Base-by-base conservation (phyloP, 768 basidiomycete genomes). In the Leucocoprinus sp. region DNA sequence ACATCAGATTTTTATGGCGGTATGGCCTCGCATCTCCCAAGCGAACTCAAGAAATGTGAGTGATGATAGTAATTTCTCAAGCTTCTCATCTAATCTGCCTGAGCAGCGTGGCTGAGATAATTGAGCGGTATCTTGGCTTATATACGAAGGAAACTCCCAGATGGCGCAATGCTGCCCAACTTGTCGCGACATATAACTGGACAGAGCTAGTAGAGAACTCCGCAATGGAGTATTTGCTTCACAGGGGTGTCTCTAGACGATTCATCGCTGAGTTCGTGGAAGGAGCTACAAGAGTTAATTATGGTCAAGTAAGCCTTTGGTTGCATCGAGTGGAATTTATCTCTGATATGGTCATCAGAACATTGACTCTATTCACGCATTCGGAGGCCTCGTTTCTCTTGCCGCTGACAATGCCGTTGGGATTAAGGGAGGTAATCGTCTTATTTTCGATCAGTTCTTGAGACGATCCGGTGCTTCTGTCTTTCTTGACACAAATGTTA, bases 361-460 rank as follows among this genome's bases (percentile, higher is more conserved):
- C 55, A 71, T 78, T 9, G 71, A 76, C 53, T 54, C 66, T 18
- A 82, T 97, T 1, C 89, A 95, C 57, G 89, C 78, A 0, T 63
- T 97, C 22, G 89, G 76, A 45, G 88, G 83, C 5, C 61, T 76
- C 9, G 71, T 71, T 41, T 82, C 81, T 6, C 72, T 97, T 66
- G 87, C 89, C 2, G 72, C 91, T 2, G 62, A 57, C 0, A 80
- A 81, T 11, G 89, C 88, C 0, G 64, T 67, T 2, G 70, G 73
- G 9, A 76, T 95, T 36, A 61, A 70, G 49, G 83, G 87, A 5
- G 95, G 95, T 4, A 95, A 96, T 61, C 84, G 74, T 61, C 77
- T 76, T 54, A 72, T 97, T 27, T 97, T 97, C 54, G 82, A 90
- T 52, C 64, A 78, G 41, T 93, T 98, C 64, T 57, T 93, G 42